A percentile compares a stretch with the other conserved stretches of the same genome.
phyloP scores from a whole-genome alignment of 2,329 filamentous ascomycete genomes.

The Cladosporium sp. region DNA sequence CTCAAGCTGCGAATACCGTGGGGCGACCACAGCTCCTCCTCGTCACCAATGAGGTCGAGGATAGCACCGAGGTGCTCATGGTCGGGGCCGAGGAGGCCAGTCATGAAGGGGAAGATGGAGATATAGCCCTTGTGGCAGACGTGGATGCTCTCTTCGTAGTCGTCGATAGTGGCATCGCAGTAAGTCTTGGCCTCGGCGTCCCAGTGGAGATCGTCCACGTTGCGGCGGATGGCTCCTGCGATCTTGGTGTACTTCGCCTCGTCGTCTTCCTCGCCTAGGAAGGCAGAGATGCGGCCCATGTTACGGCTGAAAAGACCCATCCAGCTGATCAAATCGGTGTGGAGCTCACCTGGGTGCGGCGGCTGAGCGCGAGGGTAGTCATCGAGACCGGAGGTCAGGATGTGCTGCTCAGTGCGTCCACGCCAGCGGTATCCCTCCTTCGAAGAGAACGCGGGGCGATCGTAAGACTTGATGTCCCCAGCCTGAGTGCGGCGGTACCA shows the following conservation, averaged over 20 bases:
- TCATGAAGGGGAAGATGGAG: conserved; percentile 87
- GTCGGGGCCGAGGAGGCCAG: conserved; percentile 73
- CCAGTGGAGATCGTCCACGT: conserved; percentile 95
- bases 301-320: conserved; percentile 93
- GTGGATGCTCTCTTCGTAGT: conserved; percentile 84
- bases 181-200: conserved; percentile 75
- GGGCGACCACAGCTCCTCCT: conserved; percentile 84
- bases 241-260: conserved; percentile 69
- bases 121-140: conserved; percentile 98
- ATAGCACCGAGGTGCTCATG: conserved; percentile 73
- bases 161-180: conserved; percentile 93
- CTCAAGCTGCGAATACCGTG: conserved; percentile 89
- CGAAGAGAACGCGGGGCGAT: conserved; percentile 81
- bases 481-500: conserved; percentile 94
- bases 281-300: conserved; percentile 75
- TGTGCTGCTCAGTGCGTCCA: conserved; percentile 80
- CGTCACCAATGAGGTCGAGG: conserved; percentile 75
- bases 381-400: conserved; percentile 89
- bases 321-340: conserved; percentile 94
- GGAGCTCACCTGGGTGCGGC: conserved; percentile 91
- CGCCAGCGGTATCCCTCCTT: conserved; percentile 96
- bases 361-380: conserved; percentile 94
- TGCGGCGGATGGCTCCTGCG: conserved; percentile 74
- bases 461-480: conserved; percentile 88
- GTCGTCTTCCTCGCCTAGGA: conserved; percentile 76